Evolutionary conservation across 306 rosid species (phyloP), one percentile per base, ranked within the genome.

Genomic region (Comarum palustre): DNA sequence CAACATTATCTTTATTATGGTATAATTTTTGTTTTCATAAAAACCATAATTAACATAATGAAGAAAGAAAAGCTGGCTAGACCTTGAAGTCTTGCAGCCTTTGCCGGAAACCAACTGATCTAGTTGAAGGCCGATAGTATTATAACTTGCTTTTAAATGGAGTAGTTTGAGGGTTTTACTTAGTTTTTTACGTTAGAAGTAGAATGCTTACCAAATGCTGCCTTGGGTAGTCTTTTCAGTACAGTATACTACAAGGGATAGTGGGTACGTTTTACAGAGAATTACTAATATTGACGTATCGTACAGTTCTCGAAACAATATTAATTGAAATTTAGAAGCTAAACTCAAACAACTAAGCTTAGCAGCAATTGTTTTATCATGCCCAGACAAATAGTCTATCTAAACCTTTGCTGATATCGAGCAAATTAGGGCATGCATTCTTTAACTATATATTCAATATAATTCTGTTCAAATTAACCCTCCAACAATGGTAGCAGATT

Each of bases 401-500:
- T 25, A 17, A 42, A 72, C 27, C 63, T 25, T 58, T 72, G 55
- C 22, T 25, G 43, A 72, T 72, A 27, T 62, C 63, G 48, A 58
- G 68, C 55, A 57, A 57, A 27, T 41, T 75, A 32, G 67, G 41
- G 20, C 65, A 27, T 59, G 39, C 39, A 59, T 6, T 59, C 65
- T 29, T 54, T 27, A 14, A 29, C 39, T 29, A 27, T n/a, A n/a
- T n/a, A n/a, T 2, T 59, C 65, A 14, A 15, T 59, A 29, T 15
- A 14, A 6, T 29, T 31, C 59, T 43, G 66, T 48, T 66, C 32
- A 71, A 42, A n/a, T n/a, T n/a, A 31, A 31, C 50, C 24, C 70
- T 29, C 66, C 66, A 61, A 32, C 50, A 39, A 57, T 27, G 73
- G 61, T 15, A 42, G 42, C 55, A 55, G 66, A 83, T 25, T 77